phyloP scores from a whole-genome alignment of 164 flowering plant species.

The Malania oleifera region DNA sequence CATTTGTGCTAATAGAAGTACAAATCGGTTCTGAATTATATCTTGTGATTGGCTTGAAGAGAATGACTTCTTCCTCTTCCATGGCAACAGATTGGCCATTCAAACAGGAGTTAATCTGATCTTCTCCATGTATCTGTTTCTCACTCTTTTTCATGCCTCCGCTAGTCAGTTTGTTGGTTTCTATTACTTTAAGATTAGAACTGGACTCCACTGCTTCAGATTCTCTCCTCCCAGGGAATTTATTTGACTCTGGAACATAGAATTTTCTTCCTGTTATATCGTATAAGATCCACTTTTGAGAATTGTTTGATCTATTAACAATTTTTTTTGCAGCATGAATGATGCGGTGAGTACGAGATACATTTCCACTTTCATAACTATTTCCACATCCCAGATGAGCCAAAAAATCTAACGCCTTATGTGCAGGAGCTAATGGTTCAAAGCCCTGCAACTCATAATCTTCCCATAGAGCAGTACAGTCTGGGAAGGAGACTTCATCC shows the following conservation, averaged over 20 bases:
- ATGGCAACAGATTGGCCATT: constrained; percentile 14
- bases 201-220: constrained; percentile 6
- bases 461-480: constrained; percentile 69
- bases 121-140: constrained; percentile 3
- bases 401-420: constrained; percentile 36
- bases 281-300: constrained; percentile 35
- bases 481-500: constrained; percentile 13
- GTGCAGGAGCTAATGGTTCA: constrained; percentile 37
- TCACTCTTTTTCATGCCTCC: constrained; percentile 4
- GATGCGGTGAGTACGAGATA: constrained; percentile 46
- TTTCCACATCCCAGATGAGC: constrained; percentile 16
- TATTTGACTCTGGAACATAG: constrained; percentile 14
- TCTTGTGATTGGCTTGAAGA: constrained; percentile 70
- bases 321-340: constrained; percentile 47
- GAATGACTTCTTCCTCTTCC: constrained; percentile 89
- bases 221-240: constrained; percentile 14
- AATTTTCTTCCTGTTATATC: constrained; percentile 27
- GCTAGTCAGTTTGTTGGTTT: background rate
- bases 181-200: background rate
- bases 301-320: constrained; percentile 24
- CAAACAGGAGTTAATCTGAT: background rate
- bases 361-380: constrained; percentile 19
- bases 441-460: constrained; percentile 73
- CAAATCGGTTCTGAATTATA: constrained; percentile 55
- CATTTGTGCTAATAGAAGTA: constrained; percentile 6